Percentiles rank a stretch among this genome's conserved stretches.
phyloP scores from a whole-genome alignment of 192 early-diverging fungal genomes.

The Allomyces arbusculus region DNA sequence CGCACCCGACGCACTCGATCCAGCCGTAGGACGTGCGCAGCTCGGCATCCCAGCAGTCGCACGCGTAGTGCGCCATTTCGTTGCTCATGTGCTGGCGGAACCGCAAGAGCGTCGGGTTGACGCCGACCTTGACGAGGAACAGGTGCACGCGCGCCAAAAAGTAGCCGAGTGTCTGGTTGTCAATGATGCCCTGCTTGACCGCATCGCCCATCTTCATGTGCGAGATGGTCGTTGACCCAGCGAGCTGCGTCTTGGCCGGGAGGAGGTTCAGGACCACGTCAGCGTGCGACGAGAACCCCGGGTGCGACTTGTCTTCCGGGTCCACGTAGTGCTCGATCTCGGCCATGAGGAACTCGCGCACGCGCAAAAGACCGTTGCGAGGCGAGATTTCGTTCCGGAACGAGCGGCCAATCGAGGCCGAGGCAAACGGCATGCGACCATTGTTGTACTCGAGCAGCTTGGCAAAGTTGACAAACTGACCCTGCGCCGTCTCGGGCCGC shows the following conservation, averaged over 20 bases:
- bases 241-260: slow-evolving; percentile 50
- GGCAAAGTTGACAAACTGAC: slow-evolving; percentile 98
- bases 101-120: slow-evolving; percentile 60
- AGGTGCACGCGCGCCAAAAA: slow-evolving; percentile 86
- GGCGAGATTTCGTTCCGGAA: slow-evolving; percentile 99
- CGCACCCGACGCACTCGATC: slow-evolving; percentile 99
- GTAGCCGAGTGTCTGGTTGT: slow-evolving; percentile 97
- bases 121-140: slow-evolving; percentile 78
- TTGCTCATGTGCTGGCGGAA: slow-evolving; percentile 98
- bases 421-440: slow-evolving; percentile 97
- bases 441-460: slow-evolving; percentile 92
- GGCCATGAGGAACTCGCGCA: slow-evolving; percentile 95
- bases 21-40: slow-evolving; percentile 86
- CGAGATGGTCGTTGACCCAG: slow-evolving; percentile 46
- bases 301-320: slow-evolving; percentile 75
- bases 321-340: slow-evolving; percentile 99
- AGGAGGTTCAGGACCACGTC: slow-evolving; percentile 59
- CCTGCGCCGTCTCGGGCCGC: slow-evolving; percentile 98
- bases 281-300: slow-evolving; percentile 70
- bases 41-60: slow-evolving; percentile 98
- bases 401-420: slow-evolving; percentile 88
- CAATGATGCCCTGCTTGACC: slow-evolving; percentile 60
- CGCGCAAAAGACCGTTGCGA: slow-evolving; percentile 77
- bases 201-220: slow-evolving; percentile 77
- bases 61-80: slow-evolving; percentile 99